Evolutionary conservation across 148 eudicot genomes (phyloP).

Genomic region (Spergularia marina): DNA sequence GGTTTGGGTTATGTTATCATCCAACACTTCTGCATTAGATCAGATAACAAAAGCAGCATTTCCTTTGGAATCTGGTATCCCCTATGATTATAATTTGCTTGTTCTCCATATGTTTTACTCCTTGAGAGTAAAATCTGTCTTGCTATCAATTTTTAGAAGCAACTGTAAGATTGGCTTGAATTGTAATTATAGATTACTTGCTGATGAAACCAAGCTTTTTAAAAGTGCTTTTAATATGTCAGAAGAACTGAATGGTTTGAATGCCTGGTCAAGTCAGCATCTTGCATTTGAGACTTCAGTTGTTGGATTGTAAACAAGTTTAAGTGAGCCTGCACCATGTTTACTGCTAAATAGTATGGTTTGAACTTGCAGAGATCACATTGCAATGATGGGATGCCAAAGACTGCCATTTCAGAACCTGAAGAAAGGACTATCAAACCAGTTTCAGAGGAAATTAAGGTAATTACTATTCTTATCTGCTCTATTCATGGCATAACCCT

Average conservation of each 20-base stretch:
- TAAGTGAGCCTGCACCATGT: background rate
- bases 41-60: background rate
- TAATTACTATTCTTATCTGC: constrained; percentile 24
- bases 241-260: constrained; percentile 30
- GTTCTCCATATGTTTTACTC: background rate
- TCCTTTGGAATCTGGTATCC: background rate
- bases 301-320: no score
- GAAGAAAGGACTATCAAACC: constrained; percentile 73
- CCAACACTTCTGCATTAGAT: background rate
- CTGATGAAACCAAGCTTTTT: constrained; percentile 21
- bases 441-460: constrained; percentile 59
- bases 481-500: background rate
- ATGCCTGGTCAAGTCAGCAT: constrained; percentile 30
- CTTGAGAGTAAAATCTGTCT: constrained; percentile 38
- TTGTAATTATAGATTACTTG: constrained; percentile 11
- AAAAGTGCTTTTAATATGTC: constrained; percentile 44
- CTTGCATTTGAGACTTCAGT: constrained; percentile 38
- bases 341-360: constrained; percentile 32
- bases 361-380: constrained; percentile 38
- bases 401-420: constrained; percentile 53
- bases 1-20: background rate
- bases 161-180: constrained; percentile 26
- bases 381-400: constrained; percentile 49
- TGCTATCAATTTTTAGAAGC: constrained; percentile 23
- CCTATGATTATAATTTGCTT: no score